Percentiles rank a stretch among this genome's conserved stretches.
Evolutionary conservation across 2,329 filamentous ascomycete species (phyloP).

Genomic region (Fusarium verticillioides): DNA sequence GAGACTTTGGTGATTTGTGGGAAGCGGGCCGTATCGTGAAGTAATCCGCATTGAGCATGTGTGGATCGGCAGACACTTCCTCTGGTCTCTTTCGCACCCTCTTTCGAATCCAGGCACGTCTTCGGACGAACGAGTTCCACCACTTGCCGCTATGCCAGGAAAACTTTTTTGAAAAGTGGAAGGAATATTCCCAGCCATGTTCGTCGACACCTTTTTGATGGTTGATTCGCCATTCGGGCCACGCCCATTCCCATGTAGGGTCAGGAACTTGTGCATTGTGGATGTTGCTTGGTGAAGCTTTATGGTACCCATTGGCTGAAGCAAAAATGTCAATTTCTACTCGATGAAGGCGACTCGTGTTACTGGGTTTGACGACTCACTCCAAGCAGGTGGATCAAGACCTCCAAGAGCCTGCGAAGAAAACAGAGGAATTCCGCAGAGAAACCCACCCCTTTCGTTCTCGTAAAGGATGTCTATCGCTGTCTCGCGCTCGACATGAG

Average conservation of each 20-base stretch:
- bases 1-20: constrained; percentile 47
- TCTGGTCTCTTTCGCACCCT: constrained; percentile 69
- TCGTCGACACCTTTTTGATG: constrained; percentile 83
- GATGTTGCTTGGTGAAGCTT: constrained; percentile 73
- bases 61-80: constrained; percentile 63
- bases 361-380: constrained; percentile 42
- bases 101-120: constrained; percentile 87
- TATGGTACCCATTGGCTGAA: constrained; percentile 70
- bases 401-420: constrained; percentile 85
- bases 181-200: constrained; percentile 96
- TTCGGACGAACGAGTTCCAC: constrained; percentile 95
- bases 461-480: constrained; percentile 92
- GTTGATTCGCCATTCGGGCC: constrained; percentile 72
- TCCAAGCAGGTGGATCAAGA: constrained; percentile 88
- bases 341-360: background rate
- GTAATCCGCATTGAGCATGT: constrained; percentile 80
- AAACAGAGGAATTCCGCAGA: constrained; percentile 92
- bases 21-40: constrained; percentile 77
- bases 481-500: constrained; percentile 57
- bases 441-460: constrained; percentile 90
- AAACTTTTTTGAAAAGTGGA: constrained; percentile 79
- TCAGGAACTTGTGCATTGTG: constrained; percentile 92
- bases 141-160: constrained; percentile 91
- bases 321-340: constrained; percentile 8
- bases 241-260: constrained; percentile 92